Base-by-base conservation (phyloP, 2,329 filamentous ascomycete genomes). In the Daldinia sp. region DNA sequence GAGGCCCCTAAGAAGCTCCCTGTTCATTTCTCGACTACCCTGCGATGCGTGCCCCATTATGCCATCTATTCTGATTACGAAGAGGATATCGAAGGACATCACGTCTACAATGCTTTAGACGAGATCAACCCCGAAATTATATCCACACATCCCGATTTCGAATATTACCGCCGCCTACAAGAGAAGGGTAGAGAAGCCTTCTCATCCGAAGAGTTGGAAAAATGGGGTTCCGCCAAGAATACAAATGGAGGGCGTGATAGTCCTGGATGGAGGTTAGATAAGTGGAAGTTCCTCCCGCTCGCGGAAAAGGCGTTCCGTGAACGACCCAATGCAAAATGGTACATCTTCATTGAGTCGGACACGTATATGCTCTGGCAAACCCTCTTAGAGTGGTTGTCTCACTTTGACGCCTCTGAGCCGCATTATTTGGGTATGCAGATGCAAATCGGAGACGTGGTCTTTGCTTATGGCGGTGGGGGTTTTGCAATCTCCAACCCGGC, bases 51-150 rank as follows among this genome's bases (percentile, higher is more conserved):
- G 39, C 81, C 83, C 29, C 76, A 86, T 71, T 83, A 81, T 53
- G 79, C 82, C 51, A 82, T 88, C 69, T 87, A 85, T 74, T 87
- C 85, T 63, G 86, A 88, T 72, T 83, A 83, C 55, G 79, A 81
- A 23, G 81, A 85, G 71, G 73, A 79, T 7, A 81, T 87, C 48
- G 76, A 79, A 9, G 83, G 84, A 27, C 77, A 82, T 41, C 76
- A 77, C 13, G 73, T 85, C 29, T 73, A 84, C 70, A 82, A 86
- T 71, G 82, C 80, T 19, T 77, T 87, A 6, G 76, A 77, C 15
- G 75, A 77, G 15, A 77, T 85, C 54, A 75, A 73, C 72, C 72
- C 70, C 11, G 72, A 75, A 0, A 74, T 81, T 8, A 74, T 75
- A 53, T 63, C 72, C 4, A 73, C 72, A 3, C 74, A 83, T 54